Evolutionary conservation across 345 rosid species (phyloP).

Genomic region (Eucalyptus brandiana): DNA sequence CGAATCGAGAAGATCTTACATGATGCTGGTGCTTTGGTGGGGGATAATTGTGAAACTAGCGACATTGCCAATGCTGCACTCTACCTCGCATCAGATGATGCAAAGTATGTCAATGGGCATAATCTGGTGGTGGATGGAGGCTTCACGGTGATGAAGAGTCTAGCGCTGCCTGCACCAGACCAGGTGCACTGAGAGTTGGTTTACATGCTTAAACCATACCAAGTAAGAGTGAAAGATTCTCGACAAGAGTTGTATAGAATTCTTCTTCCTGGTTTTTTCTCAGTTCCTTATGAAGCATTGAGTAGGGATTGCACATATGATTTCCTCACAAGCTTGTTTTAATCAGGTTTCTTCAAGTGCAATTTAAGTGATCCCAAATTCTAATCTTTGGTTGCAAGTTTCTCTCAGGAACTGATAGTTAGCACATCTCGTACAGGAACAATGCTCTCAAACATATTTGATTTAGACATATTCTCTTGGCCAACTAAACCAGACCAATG

Average conservation of each 20-base stretch:
- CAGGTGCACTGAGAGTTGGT: constrained; percentile 3
- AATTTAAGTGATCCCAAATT: background rate
- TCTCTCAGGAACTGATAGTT: background rate
- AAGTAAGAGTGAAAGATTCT: background rate
- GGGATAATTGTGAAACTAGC: constrained; percentile 49
- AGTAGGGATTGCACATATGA: background rate
- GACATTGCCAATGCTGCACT: constrained; percentile 86
- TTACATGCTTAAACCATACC: background rate
- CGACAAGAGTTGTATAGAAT: background rate
- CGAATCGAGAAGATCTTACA: constrained; percentile 24
- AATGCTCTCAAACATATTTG: background rate
- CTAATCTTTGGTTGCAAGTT: background rate
- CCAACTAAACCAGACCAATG: background rate
- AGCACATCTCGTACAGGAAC: background rate
- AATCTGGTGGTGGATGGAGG: constrained; percentile 94
- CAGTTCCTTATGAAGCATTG: background rate
- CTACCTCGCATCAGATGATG: constrained; percentile 68
- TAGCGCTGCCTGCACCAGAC: constrained; percentile 38
- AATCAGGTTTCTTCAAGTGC: background rate
- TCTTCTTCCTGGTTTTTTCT: background rate
- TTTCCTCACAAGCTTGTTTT: background rate
- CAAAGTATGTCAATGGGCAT: constrained; percentile 78
- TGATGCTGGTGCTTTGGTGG: constrained; percentile 27
- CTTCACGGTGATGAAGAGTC: constrained; percentile 47
- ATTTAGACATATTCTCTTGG: background rate